phyloP scores from a whole-genome alignment of 805 yeast species.

The Lipomyces starkeyi region DNA sequence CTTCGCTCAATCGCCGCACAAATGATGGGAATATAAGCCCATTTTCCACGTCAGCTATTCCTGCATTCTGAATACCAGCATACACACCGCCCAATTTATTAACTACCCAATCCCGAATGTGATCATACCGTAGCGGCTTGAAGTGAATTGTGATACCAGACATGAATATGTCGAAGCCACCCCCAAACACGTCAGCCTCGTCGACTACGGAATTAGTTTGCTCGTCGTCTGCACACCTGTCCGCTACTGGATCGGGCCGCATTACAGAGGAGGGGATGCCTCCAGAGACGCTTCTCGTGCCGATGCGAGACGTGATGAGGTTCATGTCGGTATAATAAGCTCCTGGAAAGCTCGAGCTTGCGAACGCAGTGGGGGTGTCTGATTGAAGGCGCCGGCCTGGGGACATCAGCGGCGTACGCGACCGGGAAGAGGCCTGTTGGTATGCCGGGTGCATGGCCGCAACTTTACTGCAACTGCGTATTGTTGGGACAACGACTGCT shows the following conservation, averaged over 20 bases:
- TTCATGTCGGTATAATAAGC: background rate
- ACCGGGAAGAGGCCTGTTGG: background rate
- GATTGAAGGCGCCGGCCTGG: background rate
- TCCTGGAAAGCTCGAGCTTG: background rate
- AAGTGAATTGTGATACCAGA: constrained; percentile 18
- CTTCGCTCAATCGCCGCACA: background rate
- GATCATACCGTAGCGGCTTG: constrained; percentile 5
- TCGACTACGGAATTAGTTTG: background rate
- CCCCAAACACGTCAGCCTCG: background rate
- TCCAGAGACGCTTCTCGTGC: background rate
- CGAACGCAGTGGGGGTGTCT: background rate
- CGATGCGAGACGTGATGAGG: background rate
- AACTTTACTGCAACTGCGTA: background rate
- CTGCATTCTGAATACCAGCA: constrained; percentile 10
- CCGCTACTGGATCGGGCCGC: background rate
- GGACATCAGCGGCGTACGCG: background rate
- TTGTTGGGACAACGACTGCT: too few relatives aligned
- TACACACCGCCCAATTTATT: constrained; percentile 10
- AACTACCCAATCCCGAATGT: constrained; percentile 13
- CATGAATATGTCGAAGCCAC: constrained; percentile 14
- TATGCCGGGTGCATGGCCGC: too few relatives aligned
- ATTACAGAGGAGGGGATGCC: background rate
- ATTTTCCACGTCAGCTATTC: constrained; percentile 1
- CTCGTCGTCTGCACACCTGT: background rate
- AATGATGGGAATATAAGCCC: background rate